These are phyloP conservation scores for Candida boleticola DNA, from an alignment of 805 yeast species.

Conservation along the genomic window DNA sequence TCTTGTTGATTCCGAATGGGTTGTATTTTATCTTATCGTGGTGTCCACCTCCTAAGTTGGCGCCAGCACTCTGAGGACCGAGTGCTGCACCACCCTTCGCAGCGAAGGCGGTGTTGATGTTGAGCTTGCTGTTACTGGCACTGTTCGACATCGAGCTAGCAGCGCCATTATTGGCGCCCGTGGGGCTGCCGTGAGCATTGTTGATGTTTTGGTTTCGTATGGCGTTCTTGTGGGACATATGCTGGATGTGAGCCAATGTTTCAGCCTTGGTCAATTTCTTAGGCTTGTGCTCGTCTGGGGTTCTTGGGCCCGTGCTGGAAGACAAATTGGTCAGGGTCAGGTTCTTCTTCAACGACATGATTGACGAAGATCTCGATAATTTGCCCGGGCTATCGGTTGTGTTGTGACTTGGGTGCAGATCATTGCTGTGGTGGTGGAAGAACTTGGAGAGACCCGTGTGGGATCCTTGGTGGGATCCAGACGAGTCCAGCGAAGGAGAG, in stretches of 20 bases:
- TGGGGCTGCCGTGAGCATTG: conserved; percentile 2
- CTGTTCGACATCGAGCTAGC: conserved; percentile 2
- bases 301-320: background rate
- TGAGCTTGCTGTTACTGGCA: conserved; percentile 1
- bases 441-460: conserved; percentile 17
- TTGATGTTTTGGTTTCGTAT: conserved; percentile 12
- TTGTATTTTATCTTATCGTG: conserved; percentile 55
- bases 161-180: conserved; percentile 1
- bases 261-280: conserved; percentile 29
- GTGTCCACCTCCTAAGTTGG: conserved; percentile 6
- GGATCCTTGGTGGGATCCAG: conserved; percentile 9
- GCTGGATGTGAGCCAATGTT: conserved; percentile 37
- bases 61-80: conserved; percentile 8
- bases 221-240: conserved; percentile 28
- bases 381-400: conserved; percentile 3
- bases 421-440: conserved; percentile 16
- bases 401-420: conserved; percentile 1
- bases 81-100: conserved; percentile 7
- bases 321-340: conserved; percentile 8
- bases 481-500: conserved; percentile 9
- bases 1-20: conserved; percentile 57
- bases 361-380: conserved; percentile 17
- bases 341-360: conserved; percentile 18
- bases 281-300: conserved; percentile 9
- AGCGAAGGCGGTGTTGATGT: background rate